Evolutionary conservation across 306 rosid genomes (phyloP).

Genomic region (Vigna reflexopilosa): DNA sequence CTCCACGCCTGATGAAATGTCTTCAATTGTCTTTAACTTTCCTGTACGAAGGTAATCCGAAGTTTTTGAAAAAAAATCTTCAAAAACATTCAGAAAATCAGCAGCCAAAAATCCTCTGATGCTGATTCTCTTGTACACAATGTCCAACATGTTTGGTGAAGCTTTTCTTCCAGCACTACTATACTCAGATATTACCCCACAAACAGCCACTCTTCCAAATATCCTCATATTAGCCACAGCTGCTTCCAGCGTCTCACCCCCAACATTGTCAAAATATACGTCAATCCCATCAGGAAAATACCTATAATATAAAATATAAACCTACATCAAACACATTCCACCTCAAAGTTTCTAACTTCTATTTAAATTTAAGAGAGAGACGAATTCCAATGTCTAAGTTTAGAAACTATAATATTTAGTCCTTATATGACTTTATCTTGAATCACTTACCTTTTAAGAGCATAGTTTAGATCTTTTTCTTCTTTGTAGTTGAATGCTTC

Average conservation of each 20-base stretch:
- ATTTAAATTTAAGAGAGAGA: no score
- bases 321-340: background rate
- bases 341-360: background rate
- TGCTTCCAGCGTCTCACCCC: conserved; percentile 76
- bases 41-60: conserved; percentile 55
- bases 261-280: conserved; percentile 85
- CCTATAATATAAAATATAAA: conserved; percentile 43
- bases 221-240: conserved; percentile 67
- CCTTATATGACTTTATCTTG: background rate
- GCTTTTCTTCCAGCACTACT: conserved; percentile 50
- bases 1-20: conserved; percentile 64
- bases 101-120: conserved; percentile 63
- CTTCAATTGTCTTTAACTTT: conserved; percentile 57
- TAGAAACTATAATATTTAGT: no score
- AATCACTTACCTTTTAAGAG: conserved; percentile 58
- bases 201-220: conserved; percentile 70
- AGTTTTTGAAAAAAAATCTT: conserved; percentile 56
- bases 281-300: conserved; percentile 81
- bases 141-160: conserved; percentile 59
- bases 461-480: conserved; percentile 64
- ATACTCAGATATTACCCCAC: conserved; percentile 77
- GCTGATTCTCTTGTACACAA: conserved; percentile 69
- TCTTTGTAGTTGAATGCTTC: conserved; percentile 88
- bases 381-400: no score
- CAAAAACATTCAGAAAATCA: conserved; percentile 51